Percentiles rank a stretch among this genome's conserved stretches.
These are phyloP conservation scores for Papiliotrema nemorosa DNA, from an alignment of 1,284 basidiomycete species.

Conservation along the genomic window DNA sequence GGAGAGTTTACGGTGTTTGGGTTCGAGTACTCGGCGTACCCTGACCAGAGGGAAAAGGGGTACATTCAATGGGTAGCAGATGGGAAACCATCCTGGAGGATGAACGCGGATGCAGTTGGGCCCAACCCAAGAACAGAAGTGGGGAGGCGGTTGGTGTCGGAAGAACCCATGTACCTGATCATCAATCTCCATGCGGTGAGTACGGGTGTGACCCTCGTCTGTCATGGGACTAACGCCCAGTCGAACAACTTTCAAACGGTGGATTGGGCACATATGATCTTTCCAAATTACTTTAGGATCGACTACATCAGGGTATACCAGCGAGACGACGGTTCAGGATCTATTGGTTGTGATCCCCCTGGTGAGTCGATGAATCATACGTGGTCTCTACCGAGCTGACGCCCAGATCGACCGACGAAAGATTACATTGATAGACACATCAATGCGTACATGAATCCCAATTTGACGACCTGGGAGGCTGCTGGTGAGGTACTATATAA, in stretches of 20 bases:
- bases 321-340: constrained; percentile 42
- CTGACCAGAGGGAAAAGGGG: constrained; percentile 55
- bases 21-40: constrained; percentile 65
- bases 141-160: constrained; percentile 64
- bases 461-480: constrained; percentile 46
- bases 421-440: constrained; percentile 41
- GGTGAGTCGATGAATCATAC: constrained; percentile 18
- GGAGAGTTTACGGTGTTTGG: constrained; percentile 54
- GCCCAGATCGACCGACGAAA: constrained; percentile 41
- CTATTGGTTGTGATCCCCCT: constrained; percentile 43
- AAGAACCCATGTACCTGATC: constrained; percentile 63
- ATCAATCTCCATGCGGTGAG: constrained; percentile 55
- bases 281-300: constrained; percentile 50
- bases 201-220: constrained; percentile 24
- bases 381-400: constrained; percentile 1
- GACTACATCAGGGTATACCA: constrained; percentile 54
- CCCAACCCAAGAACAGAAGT: constrained; percentile 58
- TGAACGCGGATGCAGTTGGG: constrained; percentile 58
- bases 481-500: constrained; percentile 19
- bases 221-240: constrained; percentile 7
- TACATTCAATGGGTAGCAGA: constrained; percentile 65
- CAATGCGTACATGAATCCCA: constrained; percentile 45
- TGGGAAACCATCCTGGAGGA: constrained; percentile 54
- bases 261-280: constrained; percentile 44
- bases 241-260: constrained; percentile 51